Evolutionary conservation across 768 basidiomycete genomes (phyloP).

Genomic region (Amanita inopinata): DNA sequence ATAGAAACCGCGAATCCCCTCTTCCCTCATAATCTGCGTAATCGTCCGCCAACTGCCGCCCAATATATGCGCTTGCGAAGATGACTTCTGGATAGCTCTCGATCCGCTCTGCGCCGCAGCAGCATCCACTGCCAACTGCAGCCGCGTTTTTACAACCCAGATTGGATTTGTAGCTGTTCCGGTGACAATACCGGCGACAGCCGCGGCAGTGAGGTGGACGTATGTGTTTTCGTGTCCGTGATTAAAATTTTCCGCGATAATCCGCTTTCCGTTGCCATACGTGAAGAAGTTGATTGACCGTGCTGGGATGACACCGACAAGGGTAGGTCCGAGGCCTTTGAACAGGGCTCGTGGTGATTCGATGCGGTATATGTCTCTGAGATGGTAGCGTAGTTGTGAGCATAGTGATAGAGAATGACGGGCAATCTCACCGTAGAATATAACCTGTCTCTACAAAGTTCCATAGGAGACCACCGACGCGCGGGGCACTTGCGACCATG

Average conservation of each 20-base stretch:
- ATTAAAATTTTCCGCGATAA: slow-evolving; percentile 80
- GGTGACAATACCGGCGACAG: slow-evolving; percentile 77
- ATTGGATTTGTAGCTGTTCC: slow-evolving; percentile 94
- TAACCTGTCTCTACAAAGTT: slow-evolving; percentile 93
- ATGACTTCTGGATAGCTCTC: slow-evolving; percentile 14
- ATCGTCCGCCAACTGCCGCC: slow-evolving; percentile 56
- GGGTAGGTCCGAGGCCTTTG: slow-evolving; percentile 88
- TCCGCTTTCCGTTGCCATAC: slow-evolving; percentile 92
- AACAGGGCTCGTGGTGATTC: slow-evolving; percentile 88
- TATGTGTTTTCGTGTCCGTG: slow-evolving; percentile 70
- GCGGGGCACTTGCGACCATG: slow-evolving; percentile 28
- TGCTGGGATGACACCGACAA: slow-evolving; percentile 92
- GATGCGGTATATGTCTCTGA: slow-evolving; percentile 78
- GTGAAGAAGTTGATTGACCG: slow-evolving; percentile 97
- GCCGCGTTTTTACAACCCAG: slow-evolving; percentile 97
- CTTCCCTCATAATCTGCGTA: slow-evolving; percentile 63
- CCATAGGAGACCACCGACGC: slow-evolving; percentile 57
- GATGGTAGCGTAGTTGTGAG: neutral
- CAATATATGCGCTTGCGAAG: slow-evolving; percentile 19
- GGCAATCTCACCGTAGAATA: slow-evolving; percentile 62
- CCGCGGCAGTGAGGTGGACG: slow-evolving; percentile 82
- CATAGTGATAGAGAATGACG: neutral
- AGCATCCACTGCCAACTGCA: slow-evolving; percentile 52
- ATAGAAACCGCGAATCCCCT: slow-evolving; percentile 86
- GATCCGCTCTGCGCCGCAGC: neutral